A percentile compares a stretch with the other conserved stretches of the same genome.
phyloP scores from a whole-genome alignment of 1,284 basidiomycete species.

The Pisolithus thermaeus region DNA sequence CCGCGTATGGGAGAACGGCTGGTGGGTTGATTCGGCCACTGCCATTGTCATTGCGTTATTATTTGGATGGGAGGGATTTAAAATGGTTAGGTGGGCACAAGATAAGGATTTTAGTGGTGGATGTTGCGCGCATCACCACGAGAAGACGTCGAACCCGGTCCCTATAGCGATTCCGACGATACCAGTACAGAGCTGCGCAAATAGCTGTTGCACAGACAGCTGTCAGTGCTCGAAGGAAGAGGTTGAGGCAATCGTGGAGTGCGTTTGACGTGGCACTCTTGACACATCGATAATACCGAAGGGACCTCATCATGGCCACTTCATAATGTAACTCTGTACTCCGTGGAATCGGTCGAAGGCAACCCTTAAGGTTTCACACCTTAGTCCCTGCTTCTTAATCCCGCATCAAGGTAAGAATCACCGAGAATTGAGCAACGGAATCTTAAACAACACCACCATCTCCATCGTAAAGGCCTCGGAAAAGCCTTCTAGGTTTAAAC shows the following conservation, averaged over 20 bases:
- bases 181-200: background rate
- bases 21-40: constrained; percentile 44
- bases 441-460: no score
- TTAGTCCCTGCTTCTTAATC: no score
- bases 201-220: background rate
- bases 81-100: constrained; percentile 36
- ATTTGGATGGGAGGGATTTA: constrained; percentile 39
- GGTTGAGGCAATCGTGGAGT: background rate
- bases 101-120: constrained; percentile 34
- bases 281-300: background rate
- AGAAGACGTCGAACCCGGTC: background rate
- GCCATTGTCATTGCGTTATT: constrained; percentile 34
- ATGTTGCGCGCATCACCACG: constrained; percentile 23
- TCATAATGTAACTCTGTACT: background rate
- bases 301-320: background rate
- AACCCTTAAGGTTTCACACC: no score
- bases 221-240: background rate
- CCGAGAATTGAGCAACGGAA: no score
- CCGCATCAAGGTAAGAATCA: background rate
- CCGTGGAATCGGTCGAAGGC: background rate
- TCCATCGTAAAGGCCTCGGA: no score
- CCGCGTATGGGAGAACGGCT: constrained; percentile 36
- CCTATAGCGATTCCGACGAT: background rate
- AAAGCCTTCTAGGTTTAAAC: no score
- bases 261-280: background rate